Percentiles rank a stretch among this genome's conserved stretches.
Evolutionary conservation across 2,329 filamentous ascomycete species (phyloP).

Genomic region (Fusarium pseudoanthophilum): DNA sequence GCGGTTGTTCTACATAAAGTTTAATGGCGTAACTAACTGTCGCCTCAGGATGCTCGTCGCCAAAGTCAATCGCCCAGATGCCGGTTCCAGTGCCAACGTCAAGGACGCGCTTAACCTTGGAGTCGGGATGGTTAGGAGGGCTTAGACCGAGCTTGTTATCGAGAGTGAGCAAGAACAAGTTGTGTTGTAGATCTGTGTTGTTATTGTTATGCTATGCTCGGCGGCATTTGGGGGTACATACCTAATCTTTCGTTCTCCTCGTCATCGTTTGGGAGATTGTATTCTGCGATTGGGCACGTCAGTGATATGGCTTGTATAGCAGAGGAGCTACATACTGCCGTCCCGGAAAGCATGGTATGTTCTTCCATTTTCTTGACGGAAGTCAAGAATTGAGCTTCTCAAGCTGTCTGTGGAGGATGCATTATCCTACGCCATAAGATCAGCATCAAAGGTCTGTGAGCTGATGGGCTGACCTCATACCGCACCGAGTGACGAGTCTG

Average conservation of each 20-base stretch:
- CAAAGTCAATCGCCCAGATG: conserved; percentile 23
- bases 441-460: background rate
- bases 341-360: conserved; percentile 21
- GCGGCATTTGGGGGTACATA: background rate
- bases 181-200: conserved; percentile 10
- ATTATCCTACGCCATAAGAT: background rate
- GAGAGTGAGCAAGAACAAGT: conserved; percentile 12
- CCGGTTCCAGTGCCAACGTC: conserved; percentile 24
- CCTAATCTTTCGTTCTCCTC: conserved; percentile 20
- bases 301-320: fast-evolving
- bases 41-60: conserved; percentile 9
- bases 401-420: conserved; percentile 21
- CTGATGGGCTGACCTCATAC: background rate
- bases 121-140: background rate
- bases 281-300: background rate
- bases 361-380: conserved; percentile 16
- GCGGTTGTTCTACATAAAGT: fast-evolving
- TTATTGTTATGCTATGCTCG: background rate
- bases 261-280: conserved; percentile 15
- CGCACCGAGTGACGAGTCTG: background rate
- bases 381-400: conserved; percentile 18
- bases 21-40: background rate
- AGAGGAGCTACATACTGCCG: background rate
- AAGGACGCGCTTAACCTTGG: conserved; percentile 3
- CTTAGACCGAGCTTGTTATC: conserved; percentile 20